Evolutionary conservation across 768 basidiomycete species (phyloP).

Genomic region (Tephrocybe sp.): DNA sequence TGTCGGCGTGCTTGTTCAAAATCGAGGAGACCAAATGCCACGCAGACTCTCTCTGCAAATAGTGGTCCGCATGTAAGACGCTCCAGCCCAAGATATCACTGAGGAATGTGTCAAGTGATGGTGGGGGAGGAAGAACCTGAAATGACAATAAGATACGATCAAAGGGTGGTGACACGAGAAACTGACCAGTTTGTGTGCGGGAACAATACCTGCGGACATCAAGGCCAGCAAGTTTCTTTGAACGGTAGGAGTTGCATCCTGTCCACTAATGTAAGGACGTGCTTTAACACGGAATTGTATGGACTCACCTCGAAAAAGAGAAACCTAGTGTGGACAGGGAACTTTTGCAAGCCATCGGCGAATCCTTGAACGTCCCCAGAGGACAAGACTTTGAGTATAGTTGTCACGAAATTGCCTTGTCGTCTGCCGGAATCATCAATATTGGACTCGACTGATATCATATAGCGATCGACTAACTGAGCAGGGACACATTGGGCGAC

Average conservation of each 20-base stretch:
- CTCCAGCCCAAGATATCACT: slow-evolving; percentile 59
- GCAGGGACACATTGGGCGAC: slow-evolving; percentile 60
- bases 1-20: slow-evolving; percentile 75
- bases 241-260: slow-evolving; percentile 40
- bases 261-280: slow-evolving; percentile 3
- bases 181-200: slow-evolving; percentile 65
- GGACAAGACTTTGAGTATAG: slow-evolving; percentile 53
- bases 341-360: slow-evolving; percentile 53
- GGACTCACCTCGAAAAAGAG: slow-evolving; percentile 49
- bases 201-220: slow-evolving; percentile 63
- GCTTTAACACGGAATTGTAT: not conserved
- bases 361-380: slow-evolving; percentile 51
- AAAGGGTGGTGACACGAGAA: not conserved
- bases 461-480: slow-evolving; percentile 54
- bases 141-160: not conserved
- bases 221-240: slow-evolving; percentile 68
- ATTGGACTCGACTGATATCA: not conserved
- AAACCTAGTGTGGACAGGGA: slow-evolving; percentile 38
- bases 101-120: slow-evolving; percentile 49
- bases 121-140: slow-evolving; percentile 53
- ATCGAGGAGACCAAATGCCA: slow-evolving; percentile 60
- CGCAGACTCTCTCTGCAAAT: slow-evolving; percentile 52
- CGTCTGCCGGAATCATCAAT: slow-evolving; percentile 38
- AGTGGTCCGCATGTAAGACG: slow-evolving; percentile 42
- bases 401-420: slow-evolving; percentile 56